These are phyloP conservation scores for Oidiodendron maius DNA, from an alignment of 495 filamentous ascomycete species.

Conservation along the genomic window DNA sequence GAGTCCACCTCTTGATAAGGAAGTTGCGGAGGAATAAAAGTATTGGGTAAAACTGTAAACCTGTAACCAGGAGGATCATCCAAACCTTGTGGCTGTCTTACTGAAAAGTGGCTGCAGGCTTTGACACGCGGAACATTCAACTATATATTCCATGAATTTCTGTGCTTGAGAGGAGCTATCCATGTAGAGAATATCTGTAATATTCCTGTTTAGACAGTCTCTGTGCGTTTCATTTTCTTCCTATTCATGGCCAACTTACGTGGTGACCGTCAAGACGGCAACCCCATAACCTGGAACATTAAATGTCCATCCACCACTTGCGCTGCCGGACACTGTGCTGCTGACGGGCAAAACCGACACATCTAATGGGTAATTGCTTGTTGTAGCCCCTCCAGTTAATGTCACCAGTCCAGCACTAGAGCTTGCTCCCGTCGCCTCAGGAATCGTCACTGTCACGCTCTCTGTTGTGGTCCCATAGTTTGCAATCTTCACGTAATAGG, in stretches of 20 bases:
- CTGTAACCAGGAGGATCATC: too few species aligned
- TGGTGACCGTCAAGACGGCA: constrained; percentile 8
- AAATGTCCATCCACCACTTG: constrained; percentile 8
- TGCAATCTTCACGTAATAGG: constrained; percentile 22
- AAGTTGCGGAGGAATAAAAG: too few species aligned
- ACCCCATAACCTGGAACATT: constrained; percentile 8
- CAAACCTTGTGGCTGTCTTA: too few species aligned
- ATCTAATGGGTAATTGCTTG: constrained; percentile 10
- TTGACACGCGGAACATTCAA: too few species aligned
- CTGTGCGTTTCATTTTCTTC: too few species aligned
- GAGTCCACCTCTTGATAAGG: too few species aligned
- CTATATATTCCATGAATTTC: too few species aligned
- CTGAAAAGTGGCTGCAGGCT: too few species aligned
- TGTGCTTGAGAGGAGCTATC: too few species aligned
- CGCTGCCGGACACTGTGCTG: constrained; percentile 7
- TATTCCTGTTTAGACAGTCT: too few species aligned
- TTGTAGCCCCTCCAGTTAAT: neutral
- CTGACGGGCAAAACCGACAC: constrained; percentile 1
- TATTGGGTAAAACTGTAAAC: too few species aligned
- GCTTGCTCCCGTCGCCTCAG: constrained; percentile 5
- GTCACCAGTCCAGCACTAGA: neutral
- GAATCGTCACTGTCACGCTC: constrained; percentile 17
- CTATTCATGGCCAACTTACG: neutral
- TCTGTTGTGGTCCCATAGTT: constrained; percentile 17
- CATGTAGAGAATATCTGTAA: too few species aligned